Conservation (phyloP, 1,284 basidiomycete genomes). For the Takashimella tepidaria region DNA sequence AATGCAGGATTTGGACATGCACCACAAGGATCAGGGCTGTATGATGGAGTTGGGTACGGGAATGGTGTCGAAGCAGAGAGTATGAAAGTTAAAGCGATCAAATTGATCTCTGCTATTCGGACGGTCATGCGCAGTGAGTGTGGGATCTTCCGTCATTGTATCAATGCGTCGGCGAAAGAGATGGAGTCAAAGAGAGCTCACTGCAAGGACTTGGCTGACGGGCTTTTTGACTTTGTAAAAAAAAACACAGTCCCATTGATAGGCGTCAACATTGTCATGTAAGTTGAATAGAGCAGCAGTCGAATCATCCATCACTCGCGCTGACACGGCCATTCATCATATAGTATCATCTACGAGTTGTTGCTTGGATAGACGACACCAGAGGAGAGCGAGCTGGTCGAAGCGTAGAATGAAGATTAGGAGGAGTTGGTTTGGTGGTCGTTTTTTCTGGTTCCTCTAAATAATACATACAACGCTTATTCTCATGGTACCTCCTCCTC, state of each 20-base stretch:
- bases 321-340: too few species aligned
- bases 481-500: too few species aligned
- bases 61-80: conserved; percentile 56
- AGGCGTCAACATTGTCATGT: conserved; percentile 68
- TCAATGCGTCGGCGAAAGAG: not conserved
- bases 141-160: not conserved
- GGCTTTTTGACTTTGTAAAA: too few species aligned
- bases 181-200: conserved; percentile 6
- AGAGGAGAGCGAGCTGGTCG: too few species aligned
- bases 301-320: too few species aligned
- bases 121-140: conserved; percentile 88
- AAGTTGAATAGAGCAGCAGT: conserved; percentile 11
- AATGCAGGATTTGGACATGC: conserved; percentile 44
- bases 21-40: conserved; percentile 31
- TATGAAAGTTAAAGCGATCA: conserved; percentile 80
- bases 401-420: not conserved
- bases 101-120: conserved; percentile 86
- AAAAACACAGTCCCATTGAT: conserved; percentile 80
- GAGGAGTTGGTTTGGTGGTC: not conserved
- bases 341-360: conserved; percentile 68
- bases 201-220: too few species aligned
- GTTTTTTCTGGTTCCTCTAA: too few species aligned
- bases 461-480: too few species aligned
- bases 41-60: conserved; percentile 34
- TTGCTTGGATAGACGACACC: conserved; percentile 54